phyloP scores from a whole-genome alignment of 2,329 filamentous ascomycete species.

The Fusarium subglutinans region DNA sequence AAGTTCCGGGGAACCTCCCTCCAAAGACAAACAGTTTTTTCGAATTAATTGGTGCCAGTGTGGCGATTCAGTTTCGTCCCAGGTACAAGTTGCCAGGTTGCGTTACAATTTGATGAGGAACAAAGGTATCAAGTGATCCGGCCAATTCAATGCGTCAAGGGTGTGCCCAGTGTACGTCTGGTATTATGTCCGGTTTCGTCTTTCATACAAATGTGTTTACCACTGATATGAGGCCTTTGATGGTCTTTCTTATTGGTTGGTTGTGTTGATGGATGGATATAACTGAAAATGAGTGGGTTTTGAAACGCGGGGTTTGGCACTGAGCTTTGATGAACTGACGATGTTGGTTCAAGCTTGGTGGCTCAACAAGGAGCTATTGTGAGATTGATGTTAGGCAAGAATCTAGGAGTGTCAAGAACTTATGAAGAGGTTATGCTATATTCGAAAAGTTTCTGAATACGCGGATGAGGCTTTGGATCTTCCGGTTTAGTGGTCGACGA shows the following conservation, averaged over 20 bases:
- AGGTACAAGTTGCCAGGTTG: background rate
- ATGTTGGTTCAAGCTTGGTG: background rate
- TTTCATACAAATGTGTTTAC: background rate
- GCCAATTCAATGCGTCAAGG: background rate
- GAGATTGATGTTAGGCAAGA: background rate
- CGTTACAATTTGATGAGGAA: background rate
- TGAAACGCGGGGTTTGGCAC: conserved; percentile 32
- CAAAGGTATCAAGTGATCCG: background rate
- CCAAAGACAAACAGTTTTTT: conserved; percentile 1
- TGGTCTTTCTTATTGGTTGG: background rate
- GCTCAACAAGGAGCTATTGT: background rate
- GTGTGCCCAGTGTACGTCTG: background rate
- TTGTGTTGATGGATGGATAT: background rate
- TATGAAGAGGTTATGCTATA: background rate
- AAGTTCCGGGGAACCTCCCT: conserved; percentile 21
- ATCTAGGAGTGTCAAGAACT: background rate
- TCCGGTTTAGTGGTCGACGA: background rate
- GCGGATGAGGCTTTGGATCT: background rate
- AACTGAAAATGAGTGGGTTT: conserved; percentile 14
- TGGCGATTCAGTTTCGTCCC: conserved; percentile 14
- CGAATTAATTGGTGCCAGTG: conserved; percentile 31
- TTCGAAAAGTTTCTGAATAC: background rate
- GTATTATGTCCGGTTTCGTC: background rate
- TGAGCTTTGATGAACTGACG: conserved; percentile 14
- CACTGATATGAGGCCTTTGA: background rate